Percentiles rank a stretch among this genome's conserved stretches.
Evolutionary conservation across 2,329 filamentous ascomycete genomes (phyloP).

Genomic region (Colletotrichum abscissum): DNA sequence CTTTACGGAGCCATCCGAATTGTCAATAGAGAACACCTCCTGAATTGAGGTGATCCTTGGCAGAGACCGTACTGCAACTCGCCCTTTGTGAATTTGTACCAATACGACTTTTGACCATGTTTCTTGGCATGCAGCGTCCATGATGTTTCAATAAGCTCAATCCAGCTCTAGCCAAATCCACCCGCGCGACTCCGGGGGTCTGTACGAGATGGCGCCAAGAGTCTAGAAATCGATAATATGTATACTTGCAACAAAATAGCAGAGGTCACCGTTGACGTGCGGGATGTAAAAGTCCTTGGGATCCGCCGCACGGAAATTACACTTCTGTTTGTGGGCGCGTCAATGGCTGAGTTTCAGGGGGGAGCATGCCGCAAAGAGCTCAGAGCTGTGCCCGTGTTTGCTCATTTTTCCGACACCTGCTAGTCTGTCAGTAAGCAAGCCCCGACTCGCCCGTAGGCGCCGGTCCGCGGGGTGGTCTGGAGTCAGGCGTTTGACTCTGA

Average conservation of each 20-base stretch:
- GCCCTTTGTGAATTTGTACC: neutral
- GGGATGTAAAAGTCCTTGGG: slow-evolving; percentile 17
- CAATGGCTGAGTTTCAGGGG: neutral
- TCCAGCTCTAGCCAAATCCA: slow-evolving; percentile 5
- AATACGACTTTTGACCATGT: neutral
- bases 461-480: neutral
- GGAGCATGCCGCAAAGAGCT: neutral
- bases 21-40: neutral
- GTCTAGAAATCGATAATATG: neutral
- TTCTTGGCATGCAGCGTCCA: slow-evolving; percentile 5
- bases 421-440: neutral
- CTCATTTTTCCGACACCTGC: neutral
- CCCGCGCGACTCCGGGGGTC: neutral
- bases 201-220: neutral
- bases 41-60: slow-evolving; percentile 3
- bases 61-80: neutral
- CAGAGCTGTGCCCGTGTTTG: neutral
- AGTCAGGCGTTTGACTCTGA: neutral
- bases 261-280: neutral
- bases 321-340: neutral
- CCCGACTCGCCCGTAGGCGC: neutral
- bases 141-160: slow-evolving; percentile 29
- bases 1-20: neutral
- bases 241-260: slow-evolving; percentile 2
- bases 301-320: slow-evolving; percentile 23